Evolutionary conservation across 805 yeast species (phyloP).

Genomic region (Kregervanrija fluxuum): DNA sequence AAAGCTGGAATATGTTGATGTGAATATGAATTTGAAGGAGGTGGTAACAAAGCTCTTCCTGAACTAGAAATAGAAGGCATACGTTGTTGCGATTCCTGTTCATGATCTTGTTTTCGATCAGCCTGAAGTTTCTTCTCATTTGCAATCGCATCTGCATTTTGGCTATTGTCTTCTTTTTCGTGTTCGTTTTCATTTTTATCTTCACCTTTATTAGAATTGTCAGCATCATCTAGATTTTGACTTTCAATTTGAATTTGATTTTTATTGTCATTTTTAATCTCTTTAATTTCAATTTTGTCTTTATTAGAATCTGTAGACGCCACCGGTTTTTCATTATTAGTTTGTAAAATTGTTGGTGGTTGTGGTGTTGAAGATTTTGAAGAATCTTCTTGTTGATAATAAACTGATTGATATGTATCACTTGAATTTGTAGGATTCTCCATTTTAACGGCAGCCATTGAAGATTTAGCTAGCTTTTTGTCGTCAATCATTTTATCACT

Average conservation of each 20-base stretch:
- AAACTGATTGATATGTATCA: too few species aligned
- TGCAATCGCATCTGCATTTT: neutral
- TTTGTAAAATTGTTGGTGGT: neutral
- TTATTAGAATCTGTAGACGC: neutral
- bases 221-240: neutral
- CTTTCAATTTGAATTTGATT: neutral
- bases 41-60: constrained; percentile 1
- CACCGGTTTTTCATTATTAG: neutral
- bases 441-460: too few species aligned
- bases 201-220: neutral
- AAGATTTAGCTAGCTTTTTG: too few species aligned
- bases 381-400: too few species aligned
- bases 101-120: neutral
- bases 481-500: too few species aligned
- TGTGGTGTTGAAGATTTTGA: too few species aligned
- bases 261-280: neutral
- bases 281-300: neutral
- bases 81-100: neutral
- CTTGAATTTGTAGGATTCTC: too few species aligned
- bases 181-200: neutral
- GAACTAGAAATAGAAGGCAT: too few species aligned
- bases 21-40: constrained; percentile 6
- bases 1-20: neutral
- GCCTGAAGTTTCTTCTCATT: neutral
- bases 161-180: neutral